A percentile compares a stretch with the other conserved stretches of the same genome.
Conservation (phyloP, 176 grass and related monocot genomes). For the Hyparrhenia diplandra region DNA sequence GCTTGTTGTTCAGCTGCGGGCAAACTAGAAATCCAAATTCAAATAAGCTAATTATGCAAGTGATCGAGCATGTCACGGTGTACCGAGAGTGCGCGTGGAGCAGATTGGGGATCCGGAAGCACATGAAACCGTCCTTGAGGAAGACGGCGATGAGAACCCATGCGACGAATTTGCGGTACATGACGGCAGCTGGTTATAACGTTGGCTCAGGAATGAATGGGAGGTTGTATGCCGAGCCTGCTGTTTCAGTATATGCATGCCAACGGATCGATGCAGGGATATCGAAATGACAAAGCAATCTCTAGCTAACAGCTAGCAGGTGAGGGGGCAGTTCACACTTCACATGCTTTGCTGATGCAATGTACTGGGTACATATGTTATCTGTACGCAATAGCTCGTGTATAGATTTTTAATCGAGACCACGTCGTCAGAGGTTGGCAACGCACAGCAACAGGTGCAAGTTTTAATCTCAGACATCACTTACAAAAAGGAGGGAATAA, state of each 20-base stretch:
- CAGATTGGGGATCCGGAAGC: not conserved
- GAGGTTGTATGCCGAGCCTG: not conserved
- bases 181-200: not conserved
- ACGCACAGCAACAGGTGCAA: not conserved
- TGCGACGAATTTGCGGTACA: not conserved
- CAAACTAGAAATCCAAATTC: too few species aligned
- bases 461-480: not conserved
- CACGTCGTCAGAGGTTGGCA: not conserved
- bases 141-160: not conserved
- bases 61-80: not conserved
- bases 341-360: not conserved
- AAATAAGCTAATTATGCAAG: too few species aligned
- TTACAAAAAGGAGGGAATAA: not conserved
- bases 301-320: not conserved
- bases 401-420: not conserved
- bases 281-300: not conserved
- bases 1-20: not conserved
- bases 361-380: not conserved
- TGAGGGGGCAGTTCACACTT: not conserved
- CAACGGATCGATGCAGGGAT: too few species aligned
- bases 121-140: not conserved
- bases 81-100: not conserved
- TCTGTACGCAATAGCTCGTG: not conserved
- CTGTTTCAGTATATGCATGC: too few species aligned
- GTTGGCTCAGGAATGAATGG: not conserved